Percentiles rank a stretch among this genome's conserved stretches.
Evolutionary conservation across 2,329 filamentous ascomycete genomes (phyloP).

Genomic region (Septoria petroselini): DNA sequence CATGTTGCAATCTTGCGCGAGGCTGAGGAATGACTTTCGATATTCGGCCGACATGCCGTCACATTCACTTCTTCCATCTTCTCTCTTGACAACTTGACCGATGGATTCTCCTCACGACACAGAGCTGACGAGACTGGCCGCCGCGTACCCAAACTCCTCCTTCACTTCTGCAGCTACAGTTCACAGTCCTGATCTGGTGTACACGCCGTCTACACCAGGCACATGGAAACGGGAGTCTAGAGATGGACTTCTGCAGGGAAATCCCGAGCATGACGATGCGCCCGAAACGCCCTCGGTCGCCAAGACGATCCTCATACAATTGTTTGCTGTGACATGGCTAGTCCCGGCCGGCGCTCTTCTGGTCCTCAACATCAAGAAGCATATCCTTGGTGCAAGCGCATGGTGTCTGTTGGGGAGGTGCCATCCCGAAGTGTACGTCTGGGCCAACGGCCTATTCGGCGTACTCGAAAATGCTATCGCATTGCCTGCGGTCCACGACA

Average conservation of each 20-base stretch:
- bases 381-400: slow-evolving; percentile 33
- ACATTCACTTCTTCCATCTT: too few species aligned
- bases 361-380: slow-evolving; percentile 29
- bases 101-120: neutral
- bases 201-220: neutral
- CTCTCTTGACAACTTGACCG: too few species aligned
- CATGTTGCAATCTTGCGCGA: too few species aligned
- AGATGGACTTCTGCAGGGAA: neutral
- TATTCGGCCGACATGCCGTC: too few species aligned
- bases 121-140: neutral
- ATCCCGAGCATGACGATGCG: neutral
- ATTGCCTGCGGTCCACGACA: neutral
- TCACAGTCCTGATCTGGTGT: neutral
- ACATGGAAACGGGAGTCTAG: neutral
- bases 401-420: slow-evolving; percentile 32
- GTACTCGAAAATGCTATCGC: neutral
- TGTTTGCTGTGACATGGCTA: slow-evolving; percentile 32
- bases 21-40: too few species aligned
- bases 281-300: neutral
- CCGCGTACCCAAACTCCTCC: neutral
- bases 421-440: slow-evolving; percentile 10
- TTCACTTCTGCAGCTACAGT: neutral
- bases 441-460: neutral
- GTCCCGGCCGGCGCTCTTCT: slow-evolving; percentile 32
- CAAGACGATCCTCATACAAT: slow-evolving; percentile 12